Base-by-base conservation (phyloP, 2,329 filamentous ascomycete genomes). In the Fusarium sp. region DNA sequence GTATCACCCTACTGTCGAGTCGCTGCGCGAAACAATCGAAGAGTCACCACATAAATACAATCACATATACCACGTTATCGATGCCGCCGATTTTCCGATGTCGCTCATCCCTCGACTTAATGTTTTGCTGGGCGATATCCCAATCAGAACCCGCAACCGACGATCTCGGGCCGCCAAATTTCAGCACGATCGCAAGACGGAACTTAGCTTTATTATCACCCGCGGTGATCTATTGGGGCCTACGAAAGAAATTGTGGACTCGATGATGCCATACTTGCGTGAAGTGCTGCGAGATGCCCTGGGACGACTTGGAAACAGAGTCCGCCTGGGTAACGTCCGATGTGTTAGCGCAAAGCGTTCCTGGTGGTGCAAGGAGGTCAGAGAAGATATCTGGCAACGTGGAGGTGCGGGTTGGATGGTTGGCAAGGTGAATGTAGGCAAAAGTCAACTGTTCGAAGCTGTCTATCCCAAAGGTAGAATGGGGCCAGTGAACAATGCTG, bases 371-470 rank as follows among this genome's bases (percentile, higher is more conserved):
- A 92, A 88, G 71, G 85, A 92, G 52, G 82, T 99, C 58, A 97
- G 93, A 79, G 91, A 97, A 72, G 91, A 94, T 49, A 94, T 99
- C 48, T 94, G 90, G 86, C 82, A 90, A 45, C 88, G 93, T 51
- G 94, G 94, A 6, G 95, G 95, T 7, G 96, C 91, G 18, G 91
- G 92, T 18, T 99, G 96, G 95, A 91, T 99, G 85, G 92, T 99
- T 4, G 96, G 96, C n/a, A 98, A 97, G 80, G 94, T 94, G 68
- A 99, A 99, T 77, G 97, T 98, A 4, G 97, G 96, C 25, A 99
- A 99, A 81, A 98, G 95, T 74, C 91, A 92, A 76, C 86, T 99
- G 4, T 97, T 98, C 65, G 91, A 96, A 73, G 88, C 90, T 7
- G 89, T 98, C 10, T 97, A 94, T 75, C 95, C 97, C 6, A 95